These are phyloP conservation scores for Diaporthe sp. DNA, from an alignment of 2,329 filamentous ascomycete species.

Conservation along the genomic window DNA sequence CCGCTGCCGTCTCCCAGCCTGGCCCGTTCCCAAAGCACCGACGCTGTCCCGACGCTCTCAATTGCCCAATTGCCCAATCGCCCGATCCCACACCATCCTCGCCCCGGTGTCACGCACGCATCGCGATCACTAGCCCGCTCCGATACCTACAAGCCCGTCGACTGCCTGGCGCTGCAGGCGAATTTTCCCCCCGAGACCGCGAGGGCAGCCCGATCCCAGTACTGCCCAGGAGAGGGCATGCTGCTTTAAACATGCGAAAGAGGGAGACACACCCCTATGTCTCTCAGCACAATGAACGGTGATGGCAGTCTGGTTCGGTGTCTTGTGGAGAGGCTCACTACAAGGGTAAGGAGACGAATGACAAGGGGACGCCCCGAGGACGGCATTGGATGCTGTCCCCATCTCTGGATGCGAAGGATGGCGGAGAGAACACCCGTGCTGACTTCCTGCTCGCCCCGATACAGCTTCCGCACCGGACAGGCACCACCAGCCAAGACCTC, in stretches of 20 bases:
- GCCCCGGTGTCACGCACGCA: neutral
- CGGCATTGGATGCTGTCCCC: neutral
- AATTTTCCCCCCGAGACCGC: neutral
- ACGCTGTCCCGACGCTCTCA: constrained; percentile 27
- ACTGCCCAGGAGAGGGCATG: constrained; percentile 43
- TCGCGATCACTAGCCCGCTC: constrained; percentile 6
- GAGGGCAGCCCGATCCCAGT: constrained; percentile 29
- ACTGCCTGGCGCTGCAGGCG: constrained; percentile 22
- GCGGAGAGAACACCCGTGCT: constrained; percentile 32
- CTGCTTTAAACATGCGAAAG: constrained; percentile 48
- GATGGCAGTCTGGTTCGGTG: constrained; percentile 72
- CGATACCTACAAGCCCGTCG: constrained; percentile 4
- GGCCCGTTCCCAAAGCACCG: constrained; percentile 32
- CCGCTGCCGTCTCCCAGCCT: constrained; percentile 24
- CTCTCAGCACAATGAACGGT: constrained; percentile 65
- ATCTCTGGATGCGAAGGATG: constrained; percentile 16
- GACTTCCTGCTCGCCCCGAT: constrained; percentile 43
- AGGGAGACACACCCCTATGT: constrained; percentile 46
- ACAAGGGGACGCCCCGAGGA: neutral
- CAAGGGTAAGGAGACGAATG: constrained; percentile 63
- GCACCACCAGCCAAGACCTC: constrained; percentile 69
- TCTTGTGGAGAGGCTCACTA: constrained; percentile 73
- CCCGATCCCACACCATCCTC: constrained; percentile 8
- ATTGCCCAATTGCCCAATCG: constrained; percentile 18
- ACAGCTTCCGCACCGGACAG: constrained; percentile 75